Percentiles rank a stretch among this genome's conserved stretches.
phyloP scores from a whole-genome alignment of 805 yeast genomes.

The Pichia occidentalis region DNA sequence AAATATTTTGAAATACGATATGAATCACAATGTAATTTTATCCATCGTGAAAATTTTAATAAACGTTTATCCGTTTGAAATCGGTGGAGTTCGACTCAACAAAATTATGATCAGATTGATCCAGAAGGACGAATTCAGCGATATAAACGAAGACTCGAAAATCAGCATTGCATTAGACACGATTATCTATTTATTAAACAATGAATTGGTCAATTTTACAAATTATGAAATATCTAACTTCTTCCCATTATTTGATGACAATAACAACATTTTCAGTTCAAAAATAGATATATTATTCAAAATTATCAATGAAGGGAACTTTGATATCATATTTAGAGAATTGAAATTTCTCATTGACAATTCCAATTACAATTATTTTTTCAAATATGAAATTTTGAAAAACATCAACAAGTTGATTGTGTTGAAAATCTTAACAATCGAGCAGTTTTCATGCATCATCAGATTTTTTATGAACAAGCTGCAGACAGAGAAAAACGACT shows the following conservation, averaged over 20 bases:
- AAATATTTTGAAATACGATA: conserved; percentile 40
- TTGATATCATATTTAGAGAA: conserved; percentile 49
- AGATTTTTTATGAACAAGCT: conserved; percentile 54
- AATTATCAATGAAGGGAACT: conserved; percentile 48
- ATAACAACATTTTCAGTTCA: conserved; percentile 33
- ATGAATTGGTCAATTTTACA: conserved; percentile 33
- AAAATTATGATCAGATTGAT: conserved; percentile 36
- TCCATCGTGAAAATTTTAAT: conserved; percentile 51
- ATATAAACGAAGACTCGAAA: conserved; percentile 5
- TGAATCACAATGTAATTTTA: conserved; percentile 54
- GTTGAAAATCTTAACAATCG: conserved; percentile 25
- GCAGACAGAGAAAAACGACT: conserved; percentile 21
- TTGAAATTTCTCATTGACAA: conserved; percentile 48
- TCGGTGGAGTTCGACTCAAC: conserved; percentile 42
- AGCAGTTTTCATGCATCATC: conserved; percentile 49
- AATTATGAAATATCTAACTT: conserved; percentile 39
- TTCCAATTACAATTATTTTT: conserved; percentile 13
- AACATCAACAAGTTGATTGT: conserved; percentile 36
- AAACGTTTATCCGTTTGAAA: conserved; percentile 52
- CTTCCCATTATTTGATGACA: conserved; percentile 52
- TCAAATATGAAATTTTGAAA: conserved; percentile 45
- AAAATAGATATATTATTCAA: conserved; percentile 59
- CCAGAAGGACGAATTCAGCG: conserved; percentile 2
- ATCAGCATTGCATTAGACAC: conserved; percentile 14
- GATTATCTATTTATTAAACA: conserved; percentile 23